A percentile compares a stretch with the other conserved stretches of the same genome.
phyloP scores from a whole-genome alignment of 768 basidiomycete species.

The Podaxis sp. region DNA sequence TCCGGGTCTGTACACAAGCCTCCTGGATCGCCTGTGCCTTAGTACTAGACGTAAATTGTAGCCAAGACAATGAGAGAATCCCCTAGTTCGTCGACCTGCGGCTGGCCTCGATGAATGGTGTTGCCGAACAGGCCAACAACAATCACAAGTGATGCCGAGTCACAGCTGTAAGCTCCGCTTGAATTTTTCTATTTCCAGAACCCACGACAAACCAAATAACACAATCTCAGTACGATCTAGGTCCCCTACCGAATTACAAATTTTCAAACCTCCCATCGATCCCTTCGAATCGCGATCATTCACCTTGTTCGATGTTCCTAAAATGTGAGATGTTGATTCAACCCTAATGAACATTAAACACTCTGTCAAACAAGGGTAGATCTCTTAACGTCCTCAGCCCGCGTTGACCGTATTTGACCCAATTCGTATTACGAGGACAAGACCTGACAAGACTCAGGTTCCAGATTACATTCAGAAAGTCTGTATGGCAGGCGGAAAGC shows the following conservation, averaged over 20 bases:
- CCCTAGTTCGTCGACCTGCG: conserved; percentile 13
- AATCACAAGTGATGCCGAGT: conserved; percentile 29
- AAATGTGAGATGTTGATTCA: conserved; percentile 2
- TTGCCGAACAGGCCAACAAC: conserved; percentile 10
- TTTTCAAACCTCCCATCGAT: conserved; percentile 7
- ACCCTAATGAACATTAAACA: background rate
- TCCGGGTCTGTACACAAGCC: conserved; percentile 10
- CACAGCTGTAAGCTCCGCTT: conserved; percentile 33
- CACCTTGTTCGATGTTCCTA: background rate
- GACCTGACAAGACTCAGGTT: background rate
- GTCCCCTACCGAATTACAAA: conserved; percentile 1
- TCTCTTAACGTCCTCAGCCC: conserved; percentile 7
- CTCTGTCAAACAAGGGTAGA: conserved; percentile 7
- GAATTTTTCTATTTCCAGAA: conserved; percentile 21
- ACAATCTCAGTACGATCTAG: conserved; percentile 12
- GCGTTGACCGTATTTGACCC: conserved; percentile 9
- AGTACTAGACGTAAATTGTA: conserved; percentile 5
- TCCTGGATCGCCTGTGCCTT: background rate
- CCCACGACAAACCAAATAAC: conserved; percentile 21
- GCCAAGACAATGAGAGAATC: conserved; percentile 7
- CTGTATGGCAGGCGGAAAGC: conserved; percentile 5
- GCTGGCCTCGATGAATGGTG: conserved; percentile 17
- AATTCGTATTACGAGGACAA: conserved; percentile 13
- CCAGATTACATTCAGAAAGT: conserved; percentile 8
- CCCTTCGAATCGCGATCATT: background rate